phyloP scores from a whole-genome alignment of 192 early-diverging fungal species.

The Cetraspora pellucida region DNA sequence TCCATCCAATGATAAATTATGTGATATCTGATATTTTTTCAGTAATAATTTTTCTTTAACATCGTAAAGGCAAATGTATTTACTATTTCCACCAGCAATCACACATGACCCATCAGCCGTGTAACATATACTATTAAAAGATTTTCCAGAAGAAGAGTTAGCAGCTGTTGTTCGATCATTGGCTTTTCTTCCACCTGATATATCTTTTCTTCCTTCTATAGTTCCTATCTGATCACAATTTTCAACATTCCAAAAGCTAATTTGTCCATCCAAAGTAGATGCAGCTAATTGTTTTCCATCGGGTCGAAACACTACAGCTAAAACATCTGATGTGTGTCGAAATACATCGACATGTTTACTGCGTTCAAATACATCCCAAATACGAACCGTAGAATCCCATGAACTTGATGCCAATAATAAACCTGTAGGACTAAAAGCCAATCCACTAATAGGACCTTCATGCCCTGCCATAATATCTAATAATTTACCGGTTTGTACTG shows the following conservation, averaged over 20 bases:
- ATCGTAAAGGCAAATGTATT: constrained; percentile 97
- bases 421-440: constrained; percentile 87
- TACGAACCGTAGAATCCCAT: constrained; percentile 89
- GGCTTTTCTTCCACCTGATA: constrained; percentile 81
- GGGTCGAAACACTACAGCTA: constrained; percentile 85
- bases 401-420: constrained; percentile 81
- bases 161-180: constrained; percentile 79
- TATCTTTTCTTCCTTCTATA: constrained; percentile 93
- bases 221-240: constrained; percentile 66
- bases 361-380: constrained; percentile 95
- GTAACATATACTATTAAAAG: constrained; percentile 92
- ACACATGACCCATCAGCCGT: constrained; percentile 92
- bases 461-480: constrained; percentile 94
- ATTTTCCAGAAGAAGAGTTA: constrained; percentile 82
- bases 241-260: constrained; percentile 92
- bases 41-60: constrained; percentile 70
- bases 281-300: constrained; percentile 88
- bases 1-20: constrained; percentile 92
- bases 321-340: constrained; percentile 79
- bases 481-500: constrained; percentile 97
- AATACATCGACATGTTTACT: constrained; percentile 76
- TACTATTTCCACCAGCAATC: constrained; percentile 92
- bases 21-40: constrained; percentile 88
- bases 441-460: constrained; percentile 82
- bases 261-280: constrained; percentile 89